These are phyloP conservation scores for Nothopassalora personata DNA, from an alignment of 2,329 filamentous ascomycete species.

Conservation along the genomic window DNA sequence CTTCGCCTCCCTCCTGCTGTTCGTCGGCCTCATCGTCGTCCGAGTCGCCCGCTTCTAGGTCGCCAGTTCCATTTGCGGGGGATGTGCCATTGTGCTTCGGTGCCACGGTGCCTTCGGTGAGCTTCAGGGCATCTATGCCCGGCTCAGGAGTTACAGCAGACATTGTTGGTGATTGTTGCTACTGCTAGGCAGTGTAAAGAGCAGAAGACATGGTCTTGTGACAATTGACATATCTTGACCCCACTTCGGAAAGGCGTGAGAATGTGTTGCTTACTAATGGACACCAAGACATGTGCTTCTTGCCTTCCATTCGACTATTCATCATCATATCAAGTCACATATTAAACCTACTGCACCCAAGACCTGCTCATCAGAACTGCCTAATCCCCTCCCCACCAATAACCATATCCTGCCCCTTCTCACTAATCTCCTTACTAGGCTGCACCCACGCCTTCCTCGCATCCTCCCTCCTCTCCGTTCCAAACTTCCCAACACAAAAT, in stretches of 20 bases:
- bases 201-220: neutral
- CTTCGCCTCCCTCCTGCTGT: constrained; percentile 18
- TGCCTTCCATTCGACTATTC: no score
- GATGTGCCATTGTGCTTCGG: constrained; percentile 22
- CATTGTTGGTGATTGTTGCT: constrained; percentile 17
- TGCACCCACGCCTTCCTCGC: constrained; percentile 42
- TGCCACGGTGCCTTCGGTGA: constrained; percentile 16
- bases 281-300: neutral
- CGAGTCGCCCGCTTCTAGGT: constrained; percentile 32
- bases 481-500: constrained; percentile 45
- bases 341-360: no score
- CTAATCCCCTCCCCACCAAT: constrained; percentile 42
- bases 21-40: constrained; percentile 32
- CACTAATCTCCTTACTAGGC: constrained; percentile 37
- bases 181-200: neutral
- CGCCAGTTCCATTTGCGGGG: constrained; percentile 23
- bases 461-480: constrained; percentile 39
- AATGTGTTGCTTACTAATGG: neutral
- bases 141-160: constrained; percentile 27
- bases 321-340: neutral
- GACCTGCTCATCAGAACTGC: constrained; percentile 36
- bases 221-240: neutral
- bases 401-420: constrained; percentile 41
- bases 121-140: constrained; percentile 23
- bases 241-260: neutral